Percentiles rank a stretch among this genome's conserved stretches.
Evolutionary conservation across 2,329 filamentous ascomycete species (phyloP).

Genomic region (Penicillium olsonii): DNA sequence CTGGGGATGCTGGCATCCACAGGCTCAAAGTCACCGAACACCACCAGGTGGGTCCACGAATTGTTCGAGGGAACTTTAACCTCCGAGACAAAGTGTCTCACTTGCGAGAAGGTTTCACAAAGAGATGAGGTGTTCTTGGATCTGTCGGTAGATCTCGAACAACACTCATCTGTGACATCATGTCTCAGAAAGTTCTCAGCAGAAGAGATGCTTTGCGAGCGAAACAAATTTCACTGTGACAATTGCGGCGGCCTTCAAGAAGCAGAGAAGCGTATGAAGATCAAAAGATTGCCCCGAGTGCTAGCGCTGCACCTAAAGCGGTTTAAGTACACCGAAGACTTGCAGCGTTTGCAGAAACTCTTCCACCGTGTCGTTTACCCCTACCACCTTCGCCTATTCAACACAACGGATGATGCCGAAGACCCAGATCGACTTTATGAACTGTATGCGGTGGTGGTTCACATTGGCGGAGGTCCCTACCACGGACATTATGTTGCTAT

Average conservation of each 20-base stretch:
- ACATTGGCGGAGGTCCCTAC: slow-evolving; percentile 94
- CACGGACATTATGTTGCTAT: slow-evolving; percentile 98
- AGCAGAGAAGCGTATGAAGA: slow-evolving; percentile 99
- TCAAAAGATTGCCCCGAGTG: slow-evolving; percentile 89
- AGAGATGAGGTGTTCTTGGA: slow-evolving; percentile 95
- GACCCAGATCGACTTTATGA: slow-evolving; percentile 94
- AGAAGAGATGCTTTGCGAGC: slow-evolving; percentile 96
- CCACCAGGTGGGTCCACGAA: slow-evolving; percentile 91
- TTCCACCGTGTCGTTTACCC: slow-evolving; percentile 97
- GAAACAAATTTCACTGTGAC: slow-evolving; percentile 99
- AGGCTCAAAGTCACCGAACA: slow-evolving; percentile 60
- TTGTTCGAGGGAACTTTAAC: slow-evolving; percentile 93
- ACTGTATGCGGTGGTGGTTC: slow-evolving; percentile 93
- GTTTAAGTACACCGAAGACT: slow-evolving; percentile 97
- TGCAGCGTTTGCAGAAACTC: slow-evolving; percentile 89
- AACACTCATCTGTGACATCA: slow-evolving; percentile 94
- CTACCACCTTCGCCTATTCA: slow-evolving; percentile 94
- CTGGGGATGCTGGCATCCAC: slow-evolving; percentile 56
- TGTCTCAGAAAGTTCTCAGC: slow-evolving; percentile 95
- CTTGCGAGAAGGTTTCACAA: slow-evolving; percentile 93
- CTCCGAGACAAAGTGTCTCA: slow-evolving; percentile 94
- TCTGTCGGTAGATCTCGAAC: slow-evolving; percentile 90
- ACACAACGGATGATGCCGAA: slow-evolving; percentile 92
- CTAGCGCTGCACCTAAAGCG: slow-evolving; percentile 91
- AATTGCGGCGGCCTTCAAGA: slow-evolving; percentile 95